phyloP scores from a whole-genome alignment of 768 basidiomycete species.

The Tulasnella calospora region DNA sequence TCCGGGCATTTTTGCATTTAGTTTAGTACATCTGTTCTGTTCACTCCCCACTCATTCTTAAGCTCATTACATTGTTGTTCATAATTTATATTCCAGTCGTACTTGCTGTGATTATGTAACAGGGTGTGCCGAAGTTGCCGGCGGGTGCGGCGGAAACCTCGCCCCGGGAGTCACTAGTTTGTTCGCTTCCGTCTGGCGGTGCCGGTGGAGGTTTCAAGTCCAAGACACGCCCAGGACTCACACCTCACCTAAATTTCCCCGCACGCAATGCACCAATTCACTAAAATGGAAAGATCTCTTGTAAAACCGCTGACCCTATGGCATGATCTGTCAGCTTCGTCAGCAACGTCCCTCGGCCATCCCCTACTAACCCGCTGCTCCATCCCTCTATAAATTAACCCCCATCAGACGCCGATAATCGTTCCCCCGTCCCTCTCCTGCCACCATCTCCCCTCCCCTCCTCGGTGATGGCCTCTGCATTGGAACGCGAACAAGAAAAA shows the following conservation, averaged over 20 bases:
- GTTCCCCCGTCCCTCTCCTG: not conserved
- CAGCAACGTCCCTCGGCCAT: not conserved
- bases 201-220: not conserved
- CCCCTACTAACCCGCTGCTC: not conserved
- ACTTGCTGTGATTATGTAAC: no score
- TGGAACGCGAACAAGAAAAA: not conserved
- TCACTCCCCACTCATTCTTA: not conserved
- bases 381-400: not conserved
- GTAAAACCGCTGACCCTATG: not conserved
- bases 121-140: not conserved
- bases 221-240: not conserved
- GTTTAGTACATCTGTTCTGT: not conserved
- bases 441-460: not conserved
- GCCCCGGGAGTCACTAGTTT: not conserved
- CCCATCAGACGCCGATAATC: not conserved
- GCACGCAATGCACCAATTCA: no score
- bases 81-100: not conserved
- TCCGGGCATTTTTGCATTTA: not conserved
- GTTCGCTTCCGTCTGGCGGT: not conserved
- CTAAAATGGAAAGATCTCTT: no score
- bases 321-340: not conserved
- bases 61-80: not conserved
- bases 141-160: no score
- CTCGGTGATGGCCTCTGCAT: not conserved
- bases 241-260: not conserved